Evolutionary conservation across 805 yeast genomes (phyloP), one percentile per base, ranked within the genome.

Genomic region (Danielozyma ontarioensis): DNA sequence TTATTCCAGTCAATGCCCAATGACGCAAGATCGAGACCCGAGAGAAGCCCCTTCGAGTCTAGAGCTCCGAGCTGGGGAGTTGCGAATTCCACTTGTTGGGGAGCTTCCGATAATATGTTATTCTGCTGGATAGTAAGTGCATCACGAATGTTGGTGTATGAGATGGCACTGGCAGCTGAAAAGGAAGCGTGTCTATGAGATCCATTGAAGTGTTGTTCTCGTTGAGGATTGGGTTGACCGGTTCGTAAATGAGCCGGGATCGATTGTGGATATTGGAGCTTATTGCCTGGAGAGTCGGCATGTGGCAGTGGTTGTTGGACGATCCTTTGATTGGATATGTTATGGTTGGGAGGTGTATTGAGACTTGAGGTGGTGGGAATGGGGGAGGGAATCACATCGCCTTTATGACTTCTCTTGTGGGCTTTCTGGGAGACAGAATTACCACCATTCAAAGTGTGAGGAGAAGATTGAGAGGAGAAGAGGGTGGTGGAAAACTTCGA

Each of bases 21-120:
- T 1, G 63, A 53, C 32, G 50, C 45, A 10, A 64, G 41, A 38
- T 70, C 74, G 29, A 65, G 47, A 6, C 68, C 65, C 19, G 45
- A 36, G 19, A 60, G 49, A 8, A 54, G 32, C 3, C 60, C 60
- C 30, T 46, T 50, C 30, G 44, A 50, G 23, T 73, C 75, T 13
- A 62, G 60, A 1, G 82, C 79, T 10, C 67, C 48, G 28, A 78
- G 48, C 53, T 86, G 95, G 3, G 95, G 96, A 1, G 94, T 83
- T 1, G 94, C 76, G 51, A 83, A 85, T 2, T 80, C 84, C 17
- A 83, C 88, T 47, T 83, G 87, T 28, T 70, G 72, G 2, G 89
- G 88, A 0, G 72, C 74, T 25, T 70, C 74, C 3, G 51, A 68
- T 32, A 73, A 61, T 31, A 15, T 37, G 30, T 45, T 54, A 29